phyloP scores from a whole-genome alignment of 1,284 basidiomycete species.

The Fomes fomentarius region DNA sequence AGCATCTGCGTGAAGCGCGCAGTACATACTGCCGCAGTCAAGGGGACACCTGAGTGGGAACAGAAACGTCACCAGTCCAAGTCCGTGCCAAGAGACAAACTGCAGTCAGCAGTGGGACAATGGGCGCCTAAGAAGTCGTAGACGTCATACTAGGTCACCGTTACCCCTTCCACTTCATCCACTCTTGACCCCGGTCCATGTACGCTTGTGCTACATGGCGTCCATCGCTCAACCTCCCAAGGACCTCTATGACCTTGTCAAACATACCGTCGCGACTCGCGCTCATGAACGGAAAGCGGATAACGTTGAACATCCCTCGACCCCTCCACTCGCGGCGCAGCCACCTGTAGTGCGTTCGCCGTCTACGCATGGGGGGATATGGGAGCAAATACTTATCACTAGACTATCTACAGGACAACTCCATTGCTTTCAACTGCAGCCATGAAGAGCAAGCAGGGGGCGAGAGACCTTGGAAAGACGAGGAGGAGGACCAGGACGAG shows the following conservation, averaged over 20 bases:
- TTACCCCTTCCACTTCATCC: no score
- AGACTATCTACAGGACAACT: constrained; percentile 1
- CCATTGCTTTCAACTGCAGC: neutral
- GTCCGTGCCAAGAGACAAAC: no score
- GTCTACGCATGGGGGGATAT: neutral
- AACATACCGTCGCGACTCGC: constrained; percentile 21
- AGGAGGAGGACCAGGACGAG: neutral
- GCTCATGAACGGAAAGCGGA: constrained; percentile 8
- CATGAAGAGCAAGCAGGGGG: neutral
- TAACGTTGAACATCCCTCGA: constrained; percentile 23
- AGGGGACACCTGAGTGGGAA: no score
- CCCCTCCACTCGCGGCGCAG: constrained; percentile 23
- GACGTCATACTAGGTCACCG: no score
- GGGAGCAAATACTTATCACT: neutral
- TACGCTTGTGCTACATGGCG: no score
- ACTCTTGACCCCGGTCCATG: no score
- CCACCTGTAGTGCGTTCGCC: constrained; percentile 13
- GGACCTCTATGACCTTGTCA: constrained; percentile 27
- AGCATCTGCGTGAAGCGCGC: no score
- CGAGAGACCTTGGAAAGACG: constrained; percentile 7
- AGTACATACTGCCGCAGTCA: no score
- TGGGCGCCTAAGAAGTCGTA: no score
- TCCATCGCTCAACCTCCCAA: constrained; percentile 30
- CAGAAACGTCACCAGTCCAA: no score
- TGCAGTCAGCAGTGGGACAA: no score